Conservation (phyloP, 2,329 filamentous ascomycete species). For the Xylariaceae sp. region DNA sequence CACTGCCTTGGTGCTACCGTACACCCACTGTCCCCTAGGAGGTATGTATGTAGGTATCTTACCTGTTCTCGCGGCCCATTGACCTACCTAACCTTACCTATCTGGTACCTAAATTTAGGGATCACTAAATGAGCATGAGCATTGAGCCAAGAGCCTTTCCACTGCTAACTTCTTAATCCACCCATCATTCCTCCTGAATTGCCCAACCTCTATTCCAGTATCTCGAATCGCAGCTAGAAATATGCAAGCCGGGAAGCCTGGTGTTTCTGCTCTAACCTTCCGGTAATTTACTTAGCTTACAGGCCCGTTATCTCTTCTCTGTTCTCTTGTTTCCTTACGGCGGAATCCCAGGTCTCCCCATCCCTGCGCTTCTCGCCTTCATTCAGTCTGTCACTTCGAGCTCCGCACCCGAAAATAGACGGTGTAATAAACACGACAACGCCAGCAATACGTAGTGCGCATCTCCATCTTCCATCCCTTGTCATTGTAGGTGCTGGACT, state of each 20-base stretch:
- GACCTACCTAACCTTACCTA: not conserved
- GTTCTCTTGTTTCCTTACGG: conserved; percentile 7
- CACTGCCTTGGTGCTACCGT: conserved; percentile 3
- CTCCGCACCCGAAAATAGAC: conserved; percentile 27
- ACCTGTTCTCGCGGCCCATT: not conserved
- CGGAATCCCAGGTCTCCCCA: conserved; percentile 9
- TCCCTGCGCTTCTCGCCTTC: conserved; percentile 18
- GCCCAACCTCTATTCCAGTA: conserved; percentile 10
- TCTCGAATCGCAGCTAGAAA: conserved; percentile 9
- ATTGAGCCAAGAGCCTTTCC: not conserved
- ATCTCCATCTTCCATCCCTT: conserved; percentile 8
- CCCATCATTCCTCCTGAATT: conserved; percentile 9
- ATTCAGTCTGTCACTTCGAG: conserved; percentile 14
- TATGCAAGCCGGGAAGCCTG: conserved; percentile 13
- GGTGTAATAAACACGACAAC: conserved; percentile 23
- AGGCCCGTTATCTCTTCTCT: not conserved
- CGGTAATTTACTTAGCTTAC: conserved; percentile 1
- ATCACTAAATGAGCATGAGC: not conserved
- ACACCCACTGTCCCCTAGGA: not conserved
- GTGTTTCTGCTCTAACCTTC: conserved; percentile 1
- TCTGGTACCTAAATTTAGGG: not conserved
- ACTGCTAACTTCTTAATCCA: conserved; percentile 6
- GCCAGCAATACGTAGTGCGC: conserved; percentile 7
- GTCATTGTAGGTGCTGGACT: conserved; percentile 6
- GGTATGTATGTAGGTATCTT: not conserved